A percentile compares a stretch with the other conserved stretches of the same genome.
Conservation (phyloP, 1,284 basidiomycete genomes). For the Paramarasmius palmivorus region DNA sequence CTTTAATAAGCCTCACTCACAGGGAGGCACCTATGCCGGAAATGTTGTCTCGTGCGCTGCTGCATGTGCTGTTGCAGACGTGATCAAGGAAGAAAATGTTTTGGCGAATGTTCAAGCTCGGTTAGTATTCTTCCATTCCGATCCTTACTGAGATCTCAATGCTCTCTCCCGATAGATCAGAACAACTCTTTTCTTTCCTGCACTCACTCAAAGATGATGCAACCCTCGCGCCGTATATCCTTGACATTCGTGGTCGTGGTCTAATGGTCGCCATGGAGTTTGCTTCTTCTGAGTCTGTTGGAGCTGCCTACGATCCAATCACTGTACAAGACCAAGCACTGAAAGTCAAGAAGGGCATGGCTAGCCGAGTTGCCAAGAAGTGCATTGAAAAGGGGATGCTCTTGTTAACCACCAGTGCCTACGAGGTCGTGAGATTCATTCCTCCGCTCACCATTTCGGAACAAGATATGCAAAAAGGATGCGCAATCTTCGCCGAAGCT, state of each 20-base stretch:
- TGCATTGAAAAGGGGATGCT: constrained; percentile 85
- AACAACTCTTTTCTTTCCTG: constrained; percentile 70
- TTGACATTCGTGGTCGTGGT: constrained; percentile 79
- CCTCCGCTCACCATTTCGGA: constrained; percentile 49
- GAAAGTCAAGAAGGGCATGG: constrained; percentile 52
- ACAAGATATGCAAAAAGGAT: constrained; percentile 42
- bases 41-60: constrained; percentile 91
- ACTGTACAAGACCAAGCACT: constrained; percentile 20
- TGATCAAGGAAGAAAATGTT: constrained; percentile 76
- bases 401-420: constrained; percentile 78
- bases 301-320: constrained; percentile 41
- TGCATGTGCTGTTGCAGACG: constrained; percentile 78
- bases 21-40: constrained; percentile 91
- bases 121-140: constrained; percentile 32
- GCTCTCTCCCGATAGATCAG: constrained; percentile 48
- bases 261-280: constrained; percentile 87
- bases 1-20: constrained; percentile 14
- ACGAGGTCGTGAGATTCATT: constrained; percentile 81
- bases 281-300: constrained; percentile 52
- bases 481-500: constrained; percentile 43
- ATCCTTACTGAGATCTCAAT: constrained; percentile 4
- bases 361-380: constrained; percentile 74
- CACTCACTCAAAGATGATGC: constrained; percentile 55
- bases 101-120: constrained; percentile 78
- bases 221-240: constrained; percentile 52